Conservation (phyloP, 257 asterid species). For the Cruciata laevipes region DNA sequence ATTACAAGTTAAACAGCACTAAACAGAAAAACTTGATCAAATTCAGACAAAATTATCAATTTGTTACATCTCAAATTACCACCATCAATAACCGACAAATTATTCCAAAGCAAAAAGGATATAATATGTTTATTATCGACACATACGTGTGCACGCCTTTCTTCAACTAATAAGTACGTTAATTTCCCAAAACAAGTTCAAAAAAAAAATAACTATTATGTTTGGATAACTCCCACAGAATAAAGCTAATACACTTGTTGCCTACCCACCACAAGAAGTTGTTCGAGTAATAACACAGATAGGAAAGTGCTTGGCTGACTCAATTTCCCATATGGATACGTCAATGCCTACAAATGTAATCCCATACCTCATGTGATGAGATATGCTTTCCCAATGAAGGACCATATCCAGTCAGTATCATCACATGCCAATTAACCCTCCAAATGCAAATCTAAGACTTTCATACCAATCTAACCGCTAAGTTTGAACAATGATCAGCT, state of each 20-base stretch:
- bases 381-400: slow-evolving; percentile 22
- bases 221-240: background rate
- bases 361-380: slow-evolving; percentile 21
- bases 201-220: no score
- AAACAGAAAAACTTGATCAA: background rate
- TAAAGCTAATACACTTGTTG: background rate
- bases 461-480: background rate
- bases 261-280: slow-evolving; percentile 15
- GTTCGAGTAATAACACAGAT: background rate
- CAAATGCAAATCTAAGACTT: background rate
- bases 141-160: background rate
- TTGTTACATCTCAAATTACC: background rate
- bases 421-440: slow-evolving; percentile 9
- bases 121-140: background rate
- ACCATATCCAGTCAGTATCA: slow-evolving; percentile 19
- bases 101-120: background rate
- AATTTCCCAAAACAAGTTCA: background rate
- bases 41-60: background rate
- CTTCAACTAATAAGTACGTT: background rate
- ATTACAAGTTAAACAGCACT: background rate
- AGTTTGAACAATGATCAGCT: background rate
- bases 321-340: slow-evolving; percentile 12
- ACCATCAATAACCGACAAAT: background rate
- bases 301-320: background rate
- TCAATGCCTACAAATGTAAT: slow-evolving; percentile 20